Conservation (phyloP, 208 protist species). For the Leishmania mexicana region DNA sequence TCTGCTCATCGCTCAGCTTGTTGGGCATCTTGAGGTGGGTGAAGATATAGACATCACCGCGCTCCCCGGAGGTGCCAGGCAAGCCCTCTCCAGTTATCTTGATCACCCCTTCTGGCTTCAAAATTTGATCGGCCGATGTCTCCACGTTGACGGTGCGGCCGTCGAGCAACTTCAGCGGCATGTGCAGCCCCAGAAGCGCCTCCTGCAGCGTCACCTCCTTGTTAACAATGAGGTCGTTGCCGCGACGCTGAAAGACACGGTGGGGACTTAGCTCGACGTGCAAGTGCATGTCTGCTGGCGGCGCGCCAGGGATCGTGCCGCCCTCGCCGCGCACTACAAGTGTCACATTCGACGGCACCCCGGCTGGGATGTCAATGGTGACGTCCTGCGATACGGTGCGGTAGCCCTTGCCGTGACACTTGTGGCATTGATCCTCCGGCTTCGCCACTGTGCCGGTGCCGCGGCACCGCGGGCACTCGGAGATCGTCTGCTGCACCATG, state of each 20-base stretch:
- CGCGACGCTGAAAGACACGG: conserved; percentile 91
- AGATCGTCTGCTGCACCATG: conserved; percentile 96
- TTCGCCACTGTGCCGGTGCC: conserved; percentile 93
- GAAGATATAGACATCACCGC: conserved; percentile 88
- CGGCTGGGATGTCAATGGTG: conserved; percentile 95
- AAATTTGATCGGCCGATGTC: conserved; percentile 48
- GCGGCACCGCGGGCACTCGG: conserved; percentile 92
- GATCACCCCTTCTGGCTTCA: conserved; percentile 80
- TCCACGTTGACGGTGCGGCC: conserved; percentile 88
- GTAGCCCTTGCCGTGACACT: conserved; percentile 95
- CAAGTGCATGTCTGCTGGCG: conserved; percentile 97
- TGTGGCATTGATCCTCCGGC: conserved; percentile 94
- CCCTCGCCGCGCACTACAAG: conserved; percentile 96
- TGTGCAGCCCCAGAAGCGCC: conserved; percentile 91
- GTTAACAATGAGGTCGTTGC: conserved; percentile 94
- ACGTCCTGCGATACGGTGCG: conserved; percentile 93
- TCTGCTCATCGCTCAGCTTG: conserved; percentile 70
- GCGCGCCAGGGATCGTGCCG: conserved; percentile 91
- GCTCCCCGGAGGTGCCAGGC: conserved; percentile 64
- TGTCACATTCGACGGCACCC: conserved; percentile 96
- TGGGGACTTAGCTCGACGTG: conserved; percentile 95
- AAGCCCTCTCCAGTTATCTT: conserved; percentile 88
- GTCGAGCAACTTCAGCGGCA: conserved; percentile 92
- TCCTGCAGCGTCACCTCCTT: conserved; percentile 94
- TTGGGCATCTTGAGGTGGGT: conserved; percentile 79